Evolutionary conservation across 306 rosid genomes (phyloP), one percentile per base, ranked within the genome.

Genomic region (Cyamopsis tetragonoloba): DNA sequence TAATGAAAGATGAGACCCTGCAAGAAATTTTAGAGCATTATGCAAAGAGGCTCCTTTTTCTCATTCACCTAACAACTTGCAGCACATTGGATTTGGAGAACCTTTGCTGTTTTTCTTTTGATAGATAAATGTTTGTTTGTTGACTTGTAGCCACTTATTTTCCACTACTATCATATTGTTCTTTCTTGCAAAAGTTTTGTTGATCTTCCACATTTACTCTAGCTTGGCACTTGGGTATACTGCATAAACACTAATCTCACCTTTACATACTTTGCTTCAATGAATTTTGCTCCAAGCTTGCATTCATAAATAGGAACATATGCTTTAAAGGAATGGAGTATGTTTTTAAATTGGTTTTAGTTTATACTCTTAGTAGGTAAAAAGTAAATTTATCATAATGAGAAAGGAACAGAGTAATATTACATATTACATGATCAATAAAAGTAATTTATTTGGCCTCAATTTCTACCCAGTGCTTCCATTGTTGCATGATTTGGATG

Each of bases 91-190:
- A 41, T 46, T 48, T 3, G 41, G 15, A 37, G 46, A 67, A 38
- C 66, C 61, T 48, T 75, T 44, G n/a, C 22, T 24, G 9, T 53
- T 53, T 56, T 44, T 7, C 55, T 28, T 35, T 53, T 66, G 37
- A 66, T 24, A 23, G 5, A 55, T 63, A 54, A 42, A 31, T 55
- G 17, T 7, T 64, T 12, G 30, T n/a, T 64, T 74, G 72, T 56
- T 74, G 53, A 54, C 43, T 43, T 63, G 24, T 30, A 34, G 68
- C 47, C 43, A 32, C 60, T 62, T 63, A 42, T 23, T 56, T 56
- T 32, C 11, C 13, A 23, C 47, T 6, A 67, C 7, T 35, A 19
- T 58, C 38, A n/a, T 24, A 38, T 18, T 1, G 1, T 37, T 75
- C 55, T 6, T 24, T 48, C 44, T 17, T 56, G 44, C 37, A 38